Conservation (phyloP, 371 early-diverging fungal genomes). For the Mortierella sp. region DNA sequence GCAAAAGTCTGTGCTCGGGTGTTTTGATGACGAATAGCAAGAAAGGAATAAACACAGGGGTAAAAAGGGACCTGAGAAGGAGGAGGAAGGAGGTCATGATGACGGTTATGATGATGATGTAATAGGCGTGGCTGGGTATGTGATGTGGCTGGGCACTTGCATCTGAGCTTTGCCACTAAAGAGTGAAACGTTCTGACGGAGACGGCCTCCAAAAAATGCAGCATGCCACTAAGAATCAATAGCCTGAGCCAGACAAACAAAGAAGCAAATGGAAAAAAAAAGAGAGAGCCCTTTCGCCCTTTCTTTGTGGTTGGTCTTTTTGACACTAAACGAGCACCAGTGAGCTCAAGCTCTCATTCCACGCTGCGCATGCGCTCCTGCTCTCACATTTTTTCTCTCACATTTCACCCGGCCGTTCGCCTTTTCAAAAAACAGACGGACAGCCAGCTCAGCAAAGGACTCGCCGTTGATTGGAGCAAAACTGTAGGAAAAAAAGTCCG, state of each 20-base stretch:
- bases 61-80: neutral
- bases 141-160: too few relatives aligned
- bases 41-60: neutral
- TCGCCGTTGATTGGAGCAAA: neutral
- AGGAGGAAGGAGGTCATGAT: neutral
- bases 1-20: constrained; percentile 11
- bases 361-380: constrained; percentile 2
- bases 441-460: neutral
- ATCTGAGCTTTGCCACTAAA: too few relatives aligned
- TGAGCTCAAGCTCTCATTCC: neutral
- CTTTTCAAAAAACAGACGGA: neutral
- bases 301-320: too few relatives aligned
- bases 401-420: neutral
- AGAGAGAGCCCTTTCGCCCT: too few relatives aligned
- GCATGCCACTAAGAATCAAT: too few relatives aligned
- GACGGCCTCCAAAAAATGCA: too few relatives aligned
- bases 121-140: too few relatives aligned
- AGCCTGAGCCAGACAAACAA: too few relatives aligned
- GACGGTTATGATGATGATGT: neutral
- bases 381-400: neutral
- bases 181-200: too few relatives aligned
- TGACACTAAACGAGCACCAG: neutral
- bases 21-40: neutral
- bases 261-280: too few relatives aligned
- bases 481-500: neutral